Conservation (phyloP, 768 basidiomycete species). For the Roridomyces roridus region DNA sequence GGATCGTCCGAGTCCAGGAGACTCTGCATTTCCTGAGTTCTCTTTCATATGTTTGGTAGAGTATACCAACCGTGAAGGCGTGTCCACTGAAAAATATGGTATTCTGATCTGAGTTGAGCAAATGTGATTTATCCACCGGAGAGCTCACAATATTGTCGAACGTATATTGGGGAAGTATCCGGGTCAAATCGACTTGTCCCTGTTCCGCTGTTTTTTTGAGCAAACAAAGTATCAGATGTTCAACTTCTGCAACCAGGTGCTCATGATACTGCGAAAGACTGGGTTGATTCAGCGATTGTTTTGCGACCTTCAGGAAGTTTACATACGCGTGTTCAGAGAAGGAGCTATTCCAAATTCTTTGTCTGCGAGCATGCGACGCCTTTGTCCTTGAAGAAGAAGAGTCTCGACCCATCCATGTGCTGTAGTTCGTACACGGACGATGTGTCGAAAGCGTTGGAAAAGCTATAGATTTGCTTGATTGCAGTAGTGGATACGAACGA, state of each 20-base stretch:
- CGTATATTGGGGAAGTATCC: constrained; percentile 2
- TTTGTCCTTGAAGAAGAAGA: constrained; percentile 13
- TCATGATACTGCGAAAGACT: background rate
- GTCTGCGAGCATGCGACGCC: background rate
- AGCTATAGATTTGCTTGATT: background rate
- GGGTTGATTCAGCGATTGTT: background rate
- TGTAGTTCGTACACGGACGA: background rate
- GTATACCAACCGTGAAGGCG: background rate
- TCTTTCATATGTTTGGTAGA: background rate
- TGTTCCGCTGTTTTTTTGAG: background rate
- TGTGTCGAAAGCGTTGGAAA: background rate
- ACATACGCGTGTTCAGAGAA: constrained; percentile 5
- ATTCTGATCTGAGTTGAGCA: no score
- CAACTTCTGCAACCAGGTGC: background rate
- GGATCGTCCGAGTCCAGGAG: constrained; percentile 9
- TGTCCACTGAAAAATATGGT: constrained; percentile 10
- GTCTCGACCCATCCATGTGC: background rate
- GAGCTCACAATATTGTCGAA: background rate
- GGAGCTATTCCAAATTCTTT: constrained; percentile 4
- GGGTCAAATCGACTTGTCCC: constrained; percentile 1
- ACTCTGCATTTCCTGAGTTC: background rate
- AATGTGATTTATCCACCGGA: no score
- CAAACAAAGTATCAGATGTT: background rate
- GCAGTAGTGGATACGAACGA: background rate
- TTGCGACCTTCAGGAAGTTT: no score